A percentile compares a stretch with the other conserved stretches of the same genome.
Conservation (phyloP, 306 rosid species). For the Vachellia pachyceras region DNA sequence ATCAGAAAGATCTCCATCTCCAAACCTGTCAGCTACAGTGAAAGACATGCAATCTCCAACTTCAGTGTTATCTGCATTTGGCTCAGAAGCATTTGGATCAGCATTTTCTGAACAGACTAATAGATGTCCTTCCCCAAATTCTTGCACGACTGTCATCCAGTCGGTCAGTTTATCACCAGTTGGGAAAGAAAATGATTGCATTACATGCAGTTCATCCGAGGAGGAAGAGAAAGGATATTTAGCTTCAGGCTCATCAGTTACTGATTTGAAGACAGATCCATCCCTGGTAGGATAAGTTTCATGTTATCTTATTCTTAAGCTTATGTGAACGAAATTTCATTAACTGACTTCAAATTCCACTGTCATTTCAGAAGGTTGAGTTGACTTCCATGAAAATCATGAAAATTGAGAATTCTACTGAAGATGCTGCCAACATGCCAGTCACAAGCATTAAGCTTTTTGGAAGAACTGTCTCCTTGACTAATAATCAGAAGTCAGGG, state of each 20-base stretch:
- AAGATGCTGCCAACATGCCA: background rate
- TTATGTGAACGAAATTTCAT: background rate
- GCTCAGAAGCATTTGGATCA: constrained; percentile 55
- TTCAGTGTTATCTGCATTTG: constrained; percentile 62
- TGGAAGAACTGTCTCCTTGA: constrained; percentile 12
- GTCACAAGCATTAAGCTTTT: constrained; percentile 9
- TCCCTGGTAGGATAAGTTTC: constrained; percentile 56
- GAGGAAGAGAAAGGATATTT: constrained; percentile 56
- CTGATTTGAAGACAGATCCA: constrained; percentile 38
- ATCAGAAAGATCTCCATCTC: constrained; percentile 64
- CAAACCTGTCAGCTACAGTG: constrained; percentile 52
- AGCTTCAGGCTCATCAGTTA: constrained; percentile 41
- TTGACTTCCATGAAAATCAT: background rate
- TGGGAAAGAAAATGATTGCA: constrained; percentile 61
- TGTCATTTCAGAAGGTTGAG: constrained; percentile 14
- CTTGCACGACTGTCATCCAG: constrained; percentile 68
- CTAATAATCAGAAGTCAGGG: background rate
- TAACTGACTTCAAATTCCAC: background rate
- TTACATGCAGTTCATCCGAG: constrained; percentile 48
- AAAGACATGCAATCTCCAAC: constrained; percentile 75
- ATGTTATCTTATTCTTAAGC: constrained; percentile 27
- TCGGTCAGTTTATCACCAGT: constrained; percentile 49
- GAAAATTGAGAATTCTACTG: background rate
- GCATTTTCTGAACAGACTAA: constrained; percentile 60
- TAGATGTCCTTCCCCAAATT: constrained; percentile 67